Percentiles rank a stretch among this genome's conserved stretches.
These are phyloP conservation scores for Fabrea salina DNA, from an alignment of 169 alveolate species.

Conservation along the genomic window DNA sequence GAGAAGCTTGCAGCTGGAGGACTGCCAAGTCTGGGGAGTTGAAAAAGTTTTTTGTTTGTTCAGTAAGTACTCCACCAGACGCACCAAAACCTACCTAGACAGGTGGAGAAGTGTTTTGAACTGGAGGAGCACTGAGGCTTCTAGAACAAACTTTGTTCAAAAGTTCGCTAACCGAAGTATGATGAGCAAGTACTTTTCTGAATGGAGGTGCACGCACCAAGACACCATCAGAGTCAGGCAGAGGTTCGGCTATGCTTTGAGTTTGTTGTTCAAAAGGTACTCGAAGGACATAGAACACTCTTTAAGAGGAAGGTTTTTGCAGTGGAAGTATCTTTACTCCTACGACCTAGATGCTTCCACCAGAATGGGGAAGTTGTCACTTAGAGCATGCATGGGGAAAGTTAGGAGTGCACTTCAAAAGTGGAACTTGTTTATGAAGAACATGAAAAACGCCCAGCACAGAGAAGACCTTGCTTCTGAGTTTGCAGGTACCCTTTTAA, in stretches of 20 bases:
- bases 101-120: background rate
- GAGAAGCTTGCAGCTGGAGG: background rate
- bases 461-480: conserved; percentile 12
- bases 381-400: background rate
- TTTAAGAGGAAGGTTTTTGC: background rate
- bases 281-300: background rate
- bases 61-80: background rate
- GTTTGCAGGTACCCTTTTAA: background rate
- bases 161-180: background rate
- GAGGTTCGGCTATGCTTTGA: background rate
- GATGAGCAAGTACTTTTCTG: background rate
- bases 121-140: background rate
- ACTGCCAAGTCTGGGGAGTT: background rate
- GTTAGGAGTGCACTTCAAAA: background rate
- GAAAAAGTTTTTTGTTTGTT: background rate
- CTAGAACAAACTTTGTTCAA: background rate
- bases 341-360: background rate
- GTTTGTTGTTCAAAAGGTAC: background rate
- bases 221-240: background rate
- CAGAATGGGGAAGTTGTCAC: background rate
- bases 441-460: background rate
- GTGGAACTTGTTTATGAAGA: background rate
- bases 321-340: background rate
- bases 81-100: background rate
- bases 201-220: background rate